Evolutionary conservation across 2,329 filamentous ascomycete genomes (phyloP).

Genomic region (Thelonectria discophora): DNA sequence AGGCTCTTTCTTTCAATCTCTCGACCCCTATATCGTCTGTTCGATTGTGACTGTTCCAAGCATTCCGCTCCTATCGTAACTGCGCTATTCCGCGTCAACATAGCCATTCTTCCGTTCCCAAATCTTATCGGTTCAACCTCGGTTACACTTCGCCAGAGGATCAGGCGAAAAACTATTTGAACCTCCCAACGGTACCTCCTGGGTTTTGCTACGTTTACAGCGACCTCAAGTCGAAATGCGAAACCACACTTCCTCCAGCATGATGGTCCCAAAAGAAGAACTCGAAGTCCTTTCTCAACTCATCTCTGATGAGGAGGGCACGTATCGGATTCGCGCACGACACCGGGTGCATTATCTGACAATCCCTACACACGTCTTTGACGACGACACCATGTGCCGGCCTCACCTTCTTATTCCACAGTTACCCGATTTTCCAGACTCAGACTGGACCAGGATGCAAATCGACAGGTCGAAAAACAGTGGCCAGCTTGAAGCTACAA

Average conservation of each 20-base stretch:
- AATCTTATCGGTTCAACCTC: neutral
- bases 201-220: no score
- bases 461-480: neutral
- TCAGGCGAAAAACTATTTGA: neutral
- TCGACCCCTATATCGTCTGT: no score
- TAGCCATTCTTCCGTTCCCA: no score
- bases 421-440: conserved; percentile 40
- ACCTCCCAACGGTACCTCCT: no score
- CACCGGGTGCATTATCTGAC: conserved; percentile 36
- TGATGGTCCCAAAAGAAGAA: conserved; percentile 14
- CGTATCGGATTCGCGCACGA: conserved; percentile 36
- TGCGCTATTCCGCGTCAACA: no score
- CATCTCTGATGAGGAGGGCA: conserved; percentile 27
- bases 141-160: neutral
- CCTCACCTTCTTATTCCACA: conserved; percentile 44
- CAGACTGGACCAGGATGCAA: conserved; percentile 34
- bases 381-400: conserved; percentile 44
- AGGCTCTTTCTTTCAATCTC: no score
- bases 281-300: conserved; percentile 30
- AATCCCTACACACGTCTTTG: conserved; percentile 38
- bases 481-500: neutral
- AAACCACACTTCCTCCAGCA: neutral
- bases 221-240: no score
- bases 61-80: no score
- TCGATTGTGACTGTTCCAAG: no score